phyloP scores from a whole-genome alignment of 176 grass and related monocot species.

The Oryza brachyantha region DNA sequence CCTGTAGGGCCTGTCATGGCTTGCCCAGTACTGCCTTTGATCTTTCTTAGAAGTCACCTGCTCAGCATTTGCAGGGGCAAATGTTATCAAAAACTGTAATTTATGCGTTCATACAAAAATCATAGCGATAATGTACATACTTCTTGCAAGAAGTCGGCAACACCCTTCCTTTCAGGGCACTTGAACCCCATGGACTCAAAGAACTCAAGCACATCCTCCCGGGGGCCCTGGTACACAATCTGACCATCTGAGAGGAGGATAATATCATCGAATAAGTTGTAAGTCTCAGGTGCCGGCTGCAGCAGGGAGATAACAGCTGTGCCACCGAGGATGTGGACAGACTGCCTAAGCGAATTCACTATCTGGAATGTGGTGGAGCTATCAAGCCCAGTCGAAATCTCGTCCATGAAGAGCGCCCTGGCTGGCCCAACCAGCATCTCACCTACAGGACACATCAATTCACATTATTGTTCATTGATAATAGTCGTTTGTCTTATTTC shows the following conservation, averaged over 20 bases:
- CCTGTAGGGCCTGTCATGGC: conserved; percentile 33
- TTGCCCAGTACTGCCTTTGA: conserved; percentile 77
- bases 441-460: conserved; percentile 44
- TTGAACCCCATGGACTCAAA: conserved; percentile 81
- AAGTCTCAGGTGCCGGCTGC: conserved; percentile 88
- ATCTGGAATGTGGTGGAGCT: conserved; percentile 98
- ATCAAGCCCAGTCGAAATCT: conserved; percentile 96
- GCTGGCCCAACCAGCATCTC: conserved; percentile 93
- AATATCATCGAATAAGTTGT: conserved; percentile 86
- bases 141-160: conserved; percentile 95
- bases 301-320: conserved; percentile 84
- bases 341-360: conserved; percentile 84
- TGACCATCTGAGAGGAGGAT: conserved; percentile 85
- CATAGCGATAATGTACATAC: conserved; percentile 8
- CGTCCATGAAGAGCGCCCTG: conserved; percentile 90
- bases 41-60: conserved; percentile 79
- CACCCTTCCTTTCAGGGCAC: conserved; percentile 87
- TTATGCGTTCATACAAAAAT: background rate
- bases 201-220: conserved; percentile 77
- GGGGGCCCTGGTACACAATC: conserved; percentile 80
- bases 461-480: background rate
- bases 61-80: background rate
- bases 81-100: background rate
- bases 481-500: background rate
- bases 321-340: conserved; percentile 76